These are phyloP conservation scores for Cladosporium phlei DNA, from an alignment of 2,329 filamentous ascomycete genomes.

Conservation along the genomic window DNA sequence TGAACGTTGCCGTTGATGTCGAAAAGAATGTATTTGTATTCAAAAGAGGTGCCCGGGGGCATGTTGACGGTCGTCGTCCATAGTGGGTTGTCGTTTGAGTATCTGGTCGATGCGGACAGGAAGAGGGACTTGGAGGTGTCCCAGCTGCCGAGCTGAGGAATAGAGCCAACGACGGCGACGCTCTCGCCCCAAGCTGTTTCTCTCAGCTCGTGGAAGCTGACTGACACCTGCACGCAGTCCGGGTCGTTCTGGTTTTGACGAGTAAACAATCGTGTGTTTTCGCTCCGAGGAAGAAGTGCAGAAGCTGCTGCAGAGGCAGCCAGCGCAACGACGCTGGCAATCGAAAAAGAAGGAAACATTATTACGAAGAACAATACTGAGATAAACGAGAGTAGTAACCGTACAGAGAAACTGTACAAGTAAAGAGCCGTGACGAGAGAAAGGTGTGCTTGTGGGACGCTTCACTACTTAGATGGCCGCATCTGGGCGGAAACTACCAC, in stretches of 20 bases:
- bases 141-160: slow-evolving; percentile 59
- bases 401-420: slow-evolving; percentile 8
- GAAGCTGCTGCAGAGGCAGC: slow-evolving; percentile 12
- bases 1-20: slow-evolving; percentile 49
- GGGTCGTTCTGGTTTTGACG: slow-evolving; percentile 7
- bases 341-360: slow-evolving; percentile 13
- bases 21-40: slow-evolving; percentile 60
- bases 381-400: slow-evolving; percentile 5
- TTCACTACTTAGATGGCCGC: slow-evolving; percentile 2
- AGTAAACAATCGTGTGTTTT: not conserved
- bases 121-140: slow-evolving; percentile 48
- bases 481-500: not conserved
- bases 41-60: slow-evolving; percentile 50
- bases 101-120: slow-evolving; percentile 52
- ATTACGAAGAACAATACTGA: slow-evolving; percentile 10
- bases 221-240: slow-evolving; percentile 14
- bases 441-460: not conserved
- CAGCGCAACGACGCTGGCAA: slow-evolving; percentile 11
- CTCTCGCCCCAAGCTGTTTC: slow-evolving; percentile 49
- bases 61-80: slow-evolving; percentile 58
- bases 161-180: slow-evolving; percentile 61
- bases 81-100: slow-evolving; percentile 55
- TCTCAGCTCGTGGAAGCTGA: slow-evolving; percentile 13
- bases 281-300: slow-evolving; percentile 8
- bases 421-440: slow-evolving; percentile 4